Conservation (phyloP, 441 rosid genomes). For the Adansonia gregorii region DNA sequence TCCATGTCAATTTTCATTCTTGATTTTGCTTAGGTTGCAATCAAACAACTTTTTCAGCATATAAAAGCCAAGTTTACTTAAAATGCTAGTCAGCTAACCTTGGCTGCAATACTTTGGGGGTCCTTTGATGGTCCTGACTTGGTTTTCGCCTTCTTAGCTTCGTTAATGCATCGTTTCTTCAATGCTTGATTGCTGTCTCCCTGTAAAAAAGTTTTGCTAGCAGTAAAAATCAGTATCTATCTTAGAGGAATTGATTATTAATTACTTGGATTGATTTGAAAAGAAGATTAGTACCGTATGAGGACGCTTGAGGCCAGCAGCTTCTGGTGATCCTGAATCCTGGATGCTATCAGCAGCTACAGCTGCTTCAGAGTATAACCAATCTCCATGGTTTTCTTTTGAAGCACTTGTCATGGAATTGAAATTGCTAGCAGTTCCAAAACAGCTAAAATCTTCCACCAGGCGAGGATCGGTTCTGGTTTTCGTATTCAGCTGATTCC, state of each 20-base stretch:
- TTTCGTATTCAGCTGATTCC: slow-evolving; percentile 37
- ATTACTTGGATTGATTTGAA: slow-evolving; percentile 3
- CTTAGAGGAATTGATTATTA: background rate
- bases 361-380: slow-evolving; percentile 63
- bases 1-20: background rate
- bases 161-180: slow-evolving; percentile 60
- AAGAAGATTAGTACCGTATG: slow-evolving; percentile 43
- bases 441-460: slow-evolving; percentile 44
- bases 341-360: slow-evolving; percentile 43
- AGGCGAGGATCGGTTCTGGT: slow-evolving; percentile 35
- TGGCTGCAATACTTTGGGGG: slow-evolving; percentile 92
- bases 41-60: slow-evolving; percentile 13
- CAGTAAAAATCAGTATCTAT: background rate
- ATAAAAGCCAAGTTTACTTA: background rate
- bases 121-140: slow-evolving; percentile 63
- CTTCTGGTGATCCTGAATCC: slow-evolving; percentile 45
- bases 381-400: slow-evolving; percentile 46
- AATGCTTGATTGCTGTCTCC: slow-evolving; percentile 53
- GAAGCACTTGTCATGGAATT: slow-evolving; percentile 31
- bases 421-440: slow-evolving; percentile 43
- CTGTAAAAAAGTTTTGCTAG: slow-evolving; percentile 29
- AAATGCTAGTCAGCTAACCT: slow-evolving; percentile 46
- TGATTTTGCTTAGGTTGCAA: slow-evolving; percentile 20
- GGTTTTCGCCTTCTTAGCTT: slow-evolving; percentile 48
- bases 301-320: slow-evolving; percentile 58